Evolutionary conservation across 352 stramenopile species (phyloP).

Genomic region (Pythium dissimile): DNA sequence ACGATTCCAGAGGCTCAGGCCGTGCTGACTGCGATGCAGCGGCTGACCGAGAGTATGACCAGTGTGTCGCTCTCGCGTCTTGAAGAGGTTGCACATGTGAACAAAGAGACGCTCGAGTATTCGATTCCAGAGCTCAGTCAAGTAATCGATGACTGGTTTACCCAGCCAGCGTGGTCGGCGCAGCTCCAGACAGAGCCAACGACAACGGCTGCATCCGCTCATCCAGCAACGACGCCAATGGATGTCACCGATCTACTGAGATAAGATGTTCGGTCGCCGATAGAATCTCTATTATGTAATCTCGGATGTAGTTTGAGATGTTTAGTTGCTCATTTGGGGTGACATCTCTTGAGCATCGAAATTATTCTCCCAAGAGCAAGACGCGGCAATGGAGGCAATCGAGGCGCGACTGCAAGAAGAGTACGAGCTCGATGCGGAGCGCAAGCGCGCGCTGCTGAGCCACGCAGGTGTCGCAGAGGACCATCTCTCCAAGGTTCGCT

Average conservation of each 20-base stretch:
- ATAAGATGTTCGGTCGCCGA: too few relatives aligned
- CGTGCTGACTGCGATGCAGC: slow-evolving; percentile 1
- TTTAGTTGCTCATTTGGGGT: too few relatives aligned
- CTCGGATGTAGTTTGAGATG: too few relatives aligned
- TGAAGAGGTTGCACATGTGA: slow-evolving; percentile 24
- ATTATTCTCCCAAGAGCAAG: too few relatives aligned
- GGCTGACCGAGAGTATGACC: slow-evolving; percentile 15
- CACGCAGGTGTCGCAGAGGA: slow-evolving; percentile 32
- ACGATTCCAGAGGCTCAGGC: slow-evolving; percentile 14
- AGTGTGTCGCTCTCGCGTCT: slow-evolving; percentile 19
- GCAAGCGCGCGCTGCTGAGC: slow-evolving; percentile 29
- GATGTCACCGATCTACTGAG: slow-evolving; percentile 16
- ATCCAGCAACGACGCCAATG: background rate
- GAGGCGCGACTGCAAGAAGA: slow-evolving; percentile 22
- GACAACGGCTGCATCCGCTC: too few relatives aligned
- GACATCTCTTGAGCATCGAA: too few relatives aligned
- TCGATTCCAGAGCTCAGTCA: slow-evolving; percentile 24
- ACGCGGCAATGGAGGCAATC: slow-evolving; percentile 27
- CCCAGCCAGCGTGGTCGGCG: slow-evolving; percentile 30
- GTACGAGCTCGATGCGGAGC: slow-evolving; percentile 33
- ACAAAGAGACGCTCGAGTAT: slow-evolving; percentile 17
- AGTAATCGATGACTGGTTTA: slow-evolving; percentile 29
- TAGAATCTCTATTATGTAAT: too few relatives aligned
- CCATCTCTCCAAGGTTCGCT: slow-evolving; percentile 38
- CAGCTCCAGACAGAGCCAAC: background rate